Evolutionary conservation across 371 early-diverging fungal species (phyloP), one percentile per base, ranked within the genome.

Genomic region (Massospora cicadina): DNA sequence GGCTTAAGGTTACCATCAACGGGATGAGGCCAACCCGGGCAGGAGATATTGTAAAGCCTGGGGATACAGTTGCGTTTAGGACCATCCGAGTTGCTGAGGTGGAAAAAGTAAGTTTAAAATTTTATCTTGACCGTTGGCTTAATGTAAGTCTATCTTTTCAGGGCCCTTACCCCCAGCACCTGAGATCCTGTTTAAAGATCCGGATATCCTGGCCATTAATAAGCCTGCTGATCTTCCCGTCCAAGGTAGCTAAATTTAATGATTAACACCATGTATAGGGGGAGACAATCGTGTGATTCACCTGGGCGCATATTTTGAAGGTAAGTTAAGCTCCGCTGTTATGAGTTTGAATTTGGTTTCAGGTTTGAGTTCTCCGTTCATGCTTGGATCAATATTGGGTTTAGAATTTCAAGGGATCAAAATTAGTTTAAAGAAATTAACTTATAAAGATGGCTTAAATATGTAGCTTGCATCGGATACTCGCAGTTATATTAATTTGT

Each of bases 241-340:
- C 31, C 60, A 59, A 59, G 60, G 60, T 59, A 59, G 21, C 26
- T 28, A 3, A 25, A 59, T 59, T 26, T 7, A 29, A 2, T 23
- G 27, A 21, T 29, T 30, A 25, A 12, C 2, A 12, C 31, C 26
- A 26, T 7, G n/a, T 12, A 17, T 59, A 59, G 60, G 60, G 26
- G 60, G 60, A 29, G 60, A 59, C 31, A 59, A 26, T 17, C 26
- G 31, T 59, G 31, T 31, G 2, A 59, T 59, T 17, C 29, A 59
- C 31, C 21, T 59, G 31, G 31, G 29, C 13, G 17, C 26, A 28
- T 59, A 59, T 32, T 59, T 59, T 31, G 29, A 59, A 59, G 17
- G 60, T 59, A n/a, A n/a, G n/a, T n/a, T n/a, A n/a, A n/a, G n/a
- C n/a, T n/a, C n/a, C n/a, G n/a, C n/a, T n/a, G n/a, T n/a, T n/a